A percentile compares a stretch with the other conserved stretches of the same genome.
phyloP scores from a whole-genome alignment of 2,329 filamentous ascomycete species.

The Cladosporium sp. region DNA sequence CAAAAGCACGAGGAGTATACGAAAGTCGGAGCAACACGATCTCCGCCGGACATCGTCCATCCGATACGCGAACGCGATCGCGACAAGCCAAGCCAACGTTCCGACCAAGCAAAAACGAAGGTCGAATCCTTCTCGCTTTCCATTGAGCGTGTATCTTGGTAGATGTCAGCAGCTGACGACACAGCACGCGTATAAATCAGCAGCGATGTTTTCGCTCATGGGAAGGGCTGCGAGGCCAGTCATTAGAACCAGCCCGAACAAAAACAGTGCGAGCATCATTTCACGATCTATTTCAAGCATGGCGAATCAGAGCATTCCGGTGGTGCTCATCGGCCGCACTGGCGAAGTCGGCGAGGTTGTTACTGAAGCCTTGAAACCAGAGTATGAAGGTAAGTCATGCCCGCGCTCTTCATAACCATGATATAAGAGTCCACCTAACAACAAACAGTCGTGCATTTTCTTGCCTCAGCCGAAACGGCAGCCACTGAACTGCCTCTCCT shows the following conservation, averaged over 20 bases:
- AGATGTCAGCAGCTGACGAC: background rate
- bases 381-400: constrained; percentile 2
- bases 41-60: background rate
- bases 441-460: background rate
- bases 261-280: background rate
- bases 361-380: background rate
- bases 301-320: background rate
- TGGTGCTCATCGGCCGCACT: background rate
- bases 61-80: background rate
- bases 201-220: background rate
- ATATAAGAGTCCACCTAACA: background rate
- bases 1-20: no score
- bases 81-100: background rate
- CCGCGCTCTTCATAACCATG: background rate
- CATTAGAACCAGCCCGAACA: no score
- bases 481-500: constrained; percentile 1
- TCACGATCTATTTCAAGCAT: background rate
- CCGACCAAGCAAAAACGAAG: background rate
- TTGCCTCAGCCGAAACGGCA: background rate
- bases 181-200: background rate
- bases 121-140: background rate
- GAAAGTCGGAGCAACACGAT: no score
- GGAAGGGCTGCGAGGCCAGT: background rate
- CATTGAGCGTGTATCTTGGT: background rate
- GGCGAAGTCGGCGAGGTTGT: background rate